Base-by-base conservation (phyloP, 2,329 filamentous ascomycete genomes). In the Phaeosphaeriaceae sp. region DNA sequence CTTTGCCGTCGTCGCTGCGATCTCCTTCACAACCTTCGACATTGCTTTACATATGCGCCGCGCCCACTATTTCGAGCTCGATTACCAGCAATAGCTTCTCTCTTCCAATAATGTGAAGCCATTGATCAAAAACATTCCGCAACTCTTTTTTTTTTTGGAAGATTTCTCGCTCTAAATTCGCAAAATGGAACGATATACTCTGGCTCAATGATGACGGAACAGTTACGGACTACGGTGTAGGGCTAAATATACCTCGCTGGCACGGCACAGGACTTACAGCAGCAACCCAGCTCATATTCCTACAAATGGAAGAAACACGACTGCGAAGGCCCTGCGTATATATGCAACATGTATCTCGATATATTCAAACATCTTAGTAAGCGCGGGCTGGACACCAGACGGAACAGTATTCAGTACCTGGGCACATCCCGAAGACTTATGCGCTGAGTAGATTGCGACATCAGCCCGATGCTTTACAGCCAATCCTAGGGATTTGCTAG, bases 371-470 rank as follows among this genome's bases (percentile, higher is more conserved):
- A 23, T 13, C 33, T 51, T 17, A 13, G 18, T 16, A 38, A 37
- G 21, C 48, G 48, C 30, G 47, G 48, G 48, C 48, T 30, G n/a
- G 34, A 11, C n/a, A 29, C 17, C 17, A 13, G 8, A n/a, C 7
- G 16, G 7, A 18, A 8, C 3, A 16, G 26, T 8, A 17, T 15
- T 16, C 23, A 17, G 5, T 6, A 16, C n/a, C 9, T 28, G 7
- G 15, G 17, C 6, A 11, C 48, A 12, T n/a, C n/a, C n/a, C n/a
- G 13, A 6, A 42, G 21, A 29, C 9, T 26, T 12, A 32, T 51
- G 11, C 37, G 37, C 21, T 51, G n/a, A n/a, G 43, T 39, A n/a
- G 32, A 51, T 38, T 51, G 48, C 21, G 48, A 51, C 26, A 33
- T 47, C 16, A 41, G 18, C 17, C 48, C 48, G 12, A 30, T 51